Evolutionary conservation across 2,329 filamentous ascomycete species (phyloP).

Genomic region (Cladophialophora exuberans): DNA sequence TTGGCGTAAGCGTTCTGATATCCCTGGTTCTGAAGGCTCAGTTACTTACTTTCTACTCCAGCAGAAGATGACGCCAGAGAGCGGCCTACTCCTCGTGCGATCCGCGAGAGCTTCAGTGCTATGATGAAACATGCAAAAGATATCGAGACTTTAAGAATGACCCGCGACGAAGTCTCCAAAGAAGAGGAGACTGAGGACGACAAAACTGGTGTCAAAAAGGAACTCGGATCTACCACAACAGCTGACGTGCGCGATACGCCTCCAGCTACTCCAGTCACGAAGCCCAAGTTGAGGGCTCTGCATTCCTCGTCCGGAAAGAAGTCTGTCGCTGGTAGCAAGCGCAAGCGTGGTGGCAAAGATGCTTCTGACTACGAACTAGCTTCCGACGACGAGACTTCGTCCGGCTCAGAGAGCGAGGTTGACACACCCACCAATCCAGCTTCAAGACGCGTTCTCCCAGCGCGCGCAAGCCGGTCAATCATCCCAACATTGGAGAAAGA

Average conservation of each 20-base stretch:
- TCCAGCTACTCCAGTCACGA: background rate
- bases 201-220: background rate
- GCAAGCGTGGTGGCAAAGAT: background rate
- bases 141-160: background rate
- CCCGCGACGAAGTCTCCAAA: background rate
- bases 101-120: background rate
- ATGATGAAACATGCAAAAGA: background rate
- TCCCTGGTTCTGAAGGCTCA: background rate
- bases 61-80: background rate
- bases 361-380: background rate
- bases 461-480: background rate
- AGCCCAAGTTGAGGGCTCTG: background rate
- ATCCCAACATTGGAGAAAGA: background rate
- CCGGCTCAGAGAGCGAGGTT: constrained; percentile 1
- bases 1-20: constrained; percentile 11
- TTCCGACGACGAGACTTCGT: background rate
- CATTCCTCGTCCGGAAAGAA: background rate
- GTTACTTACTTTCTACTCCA: background rate
- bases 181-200: background rate
- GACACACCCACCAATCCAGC: background rate
- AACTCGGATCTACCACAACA: too few relatives aligned
- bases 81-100: background rate
- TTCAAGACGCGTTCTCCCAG: background rate
- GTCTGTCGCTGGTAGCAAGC: background rate
- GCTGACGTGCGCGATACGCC: background rate